Conservation (phyloP, 768 basidiomycete genomes). For the Tylopilus intermedius region DNA sequence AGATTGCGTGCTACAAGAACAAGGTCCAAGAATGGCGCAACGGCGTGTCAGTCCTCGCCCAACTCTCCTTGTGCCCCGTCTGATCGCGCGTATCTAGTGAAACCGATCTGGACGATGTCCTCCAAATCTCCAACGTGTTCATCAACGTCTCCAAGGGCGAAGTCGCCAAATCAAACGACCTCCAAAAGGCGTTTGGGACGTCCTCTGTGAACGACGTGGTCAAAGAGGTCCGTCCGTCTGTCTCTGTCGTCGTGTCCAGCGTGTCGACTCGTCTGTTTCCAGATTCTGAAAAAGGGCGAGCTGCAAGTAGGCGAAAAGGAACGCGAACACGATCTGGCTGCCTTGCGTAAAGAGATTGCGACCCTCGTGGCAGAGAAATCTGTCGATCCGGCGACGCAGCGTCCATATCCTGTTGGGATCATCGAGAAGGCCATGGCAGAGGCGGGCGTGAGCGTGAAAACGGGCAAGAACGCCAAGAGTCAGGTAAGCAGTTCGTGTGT, state of each 20-base stretch:
- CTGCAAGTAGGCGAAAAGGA: constrained; percentile 97
- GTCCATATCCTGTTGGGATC: constrained; percentile 89
- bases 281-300: constrained; percentile 96
- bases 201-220: constrained; percentile 66
- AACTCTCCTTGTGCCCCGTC: background rate
- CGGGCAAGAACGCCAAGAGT: constrained; percentile 87
- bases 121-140: constrained; percentile 96
- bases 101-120: constrained; percentile 88
- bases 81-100: constrained; percentile 49
- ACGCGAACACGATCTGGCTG: constrained; percentile 80
- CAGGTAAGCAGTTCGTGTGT: constrained; percentile 50
- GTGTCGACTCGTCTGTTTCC: background rate
- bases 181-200: constrained; percentile 88
- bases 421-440: constrained; percentile 98
- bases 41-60: constrained; percentile 61
- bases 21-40: constrained; percentile 96
- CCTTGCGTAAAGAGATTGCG: constrained; percentile 84
- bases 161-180: constrained; percentile 81
- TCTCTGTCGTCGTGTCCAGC: background rate
- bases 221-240: constrained; percentile 57
- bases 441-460: constrained; percentile 86
- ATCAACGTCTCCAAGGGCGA: constrained; percentile 95
- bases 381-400: constrained; percentile 85
- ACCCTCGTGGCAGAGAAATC: constrained; percentile 94
- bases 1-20: constrained; percentile 99